phyloP scores from a whole-genome alignment of 805 yeast genomes.

The Wickerhamiella shivajii region DNA sequence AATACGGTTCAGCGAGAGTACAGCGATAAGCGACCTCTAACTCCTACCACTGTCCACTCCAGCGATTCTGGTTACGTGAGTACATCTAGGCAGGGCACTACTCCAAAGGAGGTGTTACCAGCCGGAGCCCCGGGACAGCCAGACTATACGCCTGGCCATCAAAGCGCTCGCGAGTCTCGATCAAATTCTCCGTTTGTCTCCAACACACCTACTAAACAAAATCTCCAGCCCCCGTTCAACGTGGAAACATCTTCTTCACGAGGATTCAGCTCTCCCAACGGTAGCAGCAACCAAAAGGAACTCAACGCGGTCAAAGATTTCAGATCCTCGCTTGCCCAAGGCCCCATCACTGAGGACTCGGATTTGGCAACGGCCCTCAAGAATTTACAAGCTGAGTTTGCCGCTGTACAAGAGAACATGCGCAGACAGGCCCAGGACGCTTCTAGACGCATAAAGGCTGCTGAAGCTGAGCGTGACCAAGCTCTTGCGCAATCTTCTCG shows the following conservation, averaged over 20 bases:
- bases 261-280: conserved; percentile 5
- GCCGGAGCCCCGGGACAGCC: too few relatives aligned
- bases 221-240: conserved; percentile 7
- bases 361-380: neutral
- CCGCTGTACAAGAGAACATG: conserved; percentile 15
- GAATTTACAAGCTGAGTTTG: conserved; percentile 18
- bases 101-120: too few relatives aligned
- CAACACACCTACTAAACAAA: too few relatives aligned
- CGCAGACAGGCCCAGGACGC: conserved; percentile 19
- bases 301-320: neutral
- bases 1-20: too few relatives aligned
- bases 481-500: conserved; percentile 4
- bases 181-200: too few relatives aligned
- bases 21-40: too few relatives aligned
- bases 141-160: too few relatives aligned
- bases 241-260: conserved; percentile 4
- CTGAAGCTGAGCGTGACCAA: conserved; percentile 7
- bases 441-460: conserved; percentile 14
- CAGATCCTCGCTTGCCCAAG: neutral
- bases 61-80: too few relatives aligned
- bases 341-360: neutral
- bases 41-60: too few relatives aligned
- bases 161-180: too few relatives aligned
- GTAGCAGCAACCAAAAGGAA: conserved; percentile 1
- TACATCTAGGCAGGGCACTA: too few relatives aligned